Base-by-base conservation (phyloP, 2,329 filamentous ascomycete species). In the Phaeosphaeriaceae sp. region DNA sequence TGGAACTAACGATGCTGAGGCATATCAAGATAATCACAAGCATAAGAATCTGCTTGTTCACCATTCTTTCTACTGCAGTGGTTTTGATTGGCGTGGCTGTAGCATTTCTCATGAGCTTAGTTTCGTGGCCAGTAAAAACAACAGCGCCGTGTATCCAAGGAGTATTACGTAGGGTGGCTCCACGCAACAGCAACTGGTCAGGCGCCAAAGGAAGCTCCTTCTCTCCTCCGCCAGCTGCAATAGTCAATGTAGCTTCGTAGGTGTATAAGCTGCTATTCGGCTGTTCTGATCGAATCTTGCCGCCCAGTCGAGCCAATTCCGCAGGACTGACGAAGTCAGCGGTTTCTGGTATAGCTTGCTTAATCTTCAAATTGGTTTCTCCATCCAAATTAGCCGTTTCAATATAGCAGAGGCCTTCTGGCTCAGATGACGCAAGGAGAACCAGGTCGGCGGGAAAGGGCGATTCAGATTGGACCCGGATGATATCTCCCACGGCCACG, bases 191-290 rank as follows among this genome's bases (percentile, higher is more conserved):
- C 33, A 99, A 83, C 74, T 99, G 94, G 70, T 99, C 94, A 0
- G 94, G 94, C 58, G 89, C 89, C 46, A 99, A 76, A 1, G 95
- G 82, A 40, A 97, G 77, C 70, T 97, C 93, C 74, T 95, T 96
- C 75, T 99, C 94, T 29, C 92, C 91, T 15, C 92, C 92, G 35
- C 92, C 92, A 37, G 88, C 83, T 64, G 93, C 87, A 82, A 97
- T 89, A 0, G 92, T 97, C 72, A 99, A 74, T 1, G 93, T 97
- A 32, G 92, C 94, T 75, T 99, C 95, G 72, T 97, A 99, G 0
- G 94, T 99, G 75, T 99, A 99, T 29, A 99, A 79, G 74, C 92
- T 97, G 77, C 92, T 97, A 79, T 99, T 99, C 17, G 94, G 94
- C 72, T 97, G 94, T 75, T 99, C 94, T 1, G 93, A 97, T 64